Percentiles rank a stretch among this genome's conserved stretches.
Conservation (phyloP, 306 rosid species). For the Astragalus glycyphyllos region DNA sequence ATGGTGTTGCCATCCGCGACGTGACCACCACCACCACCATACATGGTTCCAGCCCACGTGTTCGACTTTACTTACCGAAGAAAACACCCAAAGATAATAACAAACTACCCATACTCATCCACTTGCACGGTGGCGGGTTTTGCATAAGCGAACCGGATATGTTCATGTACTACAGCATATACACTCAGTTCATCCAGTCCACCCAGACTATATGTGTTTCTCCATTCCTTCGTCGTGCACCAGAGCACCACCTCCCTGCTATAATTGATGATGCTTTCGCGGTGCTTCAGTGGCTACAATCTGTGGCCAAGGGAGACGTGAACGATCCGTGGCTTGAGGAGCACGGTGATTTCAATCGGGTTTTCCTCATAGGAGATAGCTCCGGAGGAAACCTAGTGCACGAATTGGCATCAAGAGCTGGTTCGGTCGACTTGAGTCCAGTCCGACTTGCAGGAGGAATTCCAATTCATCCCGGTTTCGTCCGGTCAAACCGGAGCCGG, state of each 20-base stretch:
- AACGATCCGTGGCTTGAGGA: slow-evolving; percentile 48
- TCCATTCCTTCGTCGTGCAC: slow-evolving; percentile 58
- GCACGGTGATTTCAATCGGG: slow-evolving; percentile 54
- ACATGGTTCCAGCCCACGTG: slow-evolving; percentile 33
- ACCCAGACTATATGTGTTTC: slow-evolving; percentile 56
- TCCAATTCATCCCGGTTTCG: slow-evolving; percentile 65
- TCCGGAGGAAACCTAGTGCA: slow-evolving; percentile 74
- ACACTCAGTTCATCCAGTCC: slow-evolving; percentile 44
- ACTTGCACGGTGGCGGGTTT: slow-evolving; percentile 84
- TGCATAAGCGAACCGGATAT: slow-evolving; percentile 73
- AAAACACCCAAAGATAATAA: neutral
- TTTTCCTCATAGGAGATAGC: slow-evolving; percentile 81
- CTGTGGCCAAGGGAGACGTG: slow-evolving; percentile 47
- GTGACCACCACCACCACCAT: slow-evolving; percentile 27
- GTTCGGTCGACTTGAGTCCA: slow-evolving; percentile 46
- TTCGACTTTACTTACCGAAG: slow-evolving; percentile 62
- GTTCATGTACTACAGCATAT: slow-evolving; percentile 66
- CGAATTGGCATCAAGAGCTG: slow-evolving; percentile 54
- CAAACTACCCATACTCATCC: slow-evolving; percentile 60
- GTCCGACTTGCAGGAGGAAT: slow-evolving; percentile 59
- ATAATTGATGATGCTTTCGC: slow-evolving; percentile 55
- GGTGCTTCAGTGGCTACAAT: slow-evolving; percentile 60
- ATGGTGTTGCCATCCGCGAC: slow-evolving; percentile 63
- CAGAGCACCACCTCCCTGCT: slow-evolving; percentile 76
- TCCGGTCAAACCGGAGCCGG: slow-evolving; percentile 54